Evolutionary conservation across 371 early-diverging fungal genomes (phyloP).

Genomic region (Rhizopus stolonifer): DNA sequence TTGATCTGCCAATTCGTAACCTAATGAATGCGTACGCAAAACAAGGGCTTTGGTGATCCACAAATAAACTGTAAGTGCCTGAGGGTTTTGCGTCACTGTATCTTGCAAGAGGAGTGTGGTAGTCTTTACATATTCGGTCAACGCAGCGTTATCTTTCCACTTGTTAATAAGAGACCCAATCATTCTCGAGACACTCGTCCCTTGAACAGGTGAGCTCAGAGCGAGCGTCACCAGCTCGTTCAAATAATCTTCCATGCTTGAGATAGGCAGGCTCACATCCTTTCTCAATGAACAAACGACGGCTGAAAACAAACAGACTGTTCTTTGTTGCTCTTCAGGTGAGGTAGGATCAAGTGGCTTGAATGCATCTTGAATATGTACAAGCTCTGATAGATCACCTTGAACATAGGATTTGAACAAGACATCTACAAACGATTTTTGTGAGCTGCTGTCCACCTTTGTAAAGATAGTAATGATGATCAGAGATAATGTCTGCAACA

Average conservation of each 20-base stretch:
- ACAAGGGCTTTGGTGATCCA: conserved; percentile 68
- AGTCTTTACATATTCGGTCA: conserved; percentile 35
- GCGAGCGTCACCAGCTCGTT: conserved; percentile 49
- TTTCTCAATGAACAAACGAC: conserved; percentile 54
- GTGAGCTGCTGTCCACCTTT: conserved; percentile 45
- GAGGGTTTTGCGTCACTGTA: conserved; percentile 18
- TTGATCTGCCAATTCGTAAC: conserved; percentile 59
- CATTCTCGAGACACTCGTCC: conserved; percentile 45
- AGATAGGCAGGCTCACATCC: conserved; percentile 57
- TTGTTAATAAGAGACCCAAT: conserved; percentile 66
- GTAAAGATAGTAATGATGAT: conserved; percentile 49
- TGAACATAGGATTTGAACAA: conserved; percentile 50
- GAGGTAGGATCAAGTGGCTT: conserved; percentile 7
- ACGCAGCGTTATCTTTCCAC: conserved; percentile 43
- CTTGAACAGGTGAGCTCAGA: conserved; percentile 35
- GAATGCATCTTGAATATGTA: neutral
- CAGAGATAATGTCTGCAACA: conserved; percentile 41
- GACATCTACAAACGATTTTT: conserved; percentile 47
- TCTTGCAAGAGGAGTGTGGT: conserved; percentile 24
- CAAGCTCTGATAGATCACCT: conserved; percentile 37
- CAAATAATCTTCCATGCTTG: conserved; percentile 46
- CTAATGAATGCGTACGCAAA: conserved; percentile 48
- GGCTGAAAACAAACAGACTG: conserved; percentile 53
- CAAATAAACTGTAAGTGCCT: conserved; percentile 37
- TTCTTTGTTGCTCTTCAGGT: conserved; percentile 37